phyloP scores from a whole-genome alignment of 176 grass and related monocot species.

The Eragrostis curvula region DNA sequence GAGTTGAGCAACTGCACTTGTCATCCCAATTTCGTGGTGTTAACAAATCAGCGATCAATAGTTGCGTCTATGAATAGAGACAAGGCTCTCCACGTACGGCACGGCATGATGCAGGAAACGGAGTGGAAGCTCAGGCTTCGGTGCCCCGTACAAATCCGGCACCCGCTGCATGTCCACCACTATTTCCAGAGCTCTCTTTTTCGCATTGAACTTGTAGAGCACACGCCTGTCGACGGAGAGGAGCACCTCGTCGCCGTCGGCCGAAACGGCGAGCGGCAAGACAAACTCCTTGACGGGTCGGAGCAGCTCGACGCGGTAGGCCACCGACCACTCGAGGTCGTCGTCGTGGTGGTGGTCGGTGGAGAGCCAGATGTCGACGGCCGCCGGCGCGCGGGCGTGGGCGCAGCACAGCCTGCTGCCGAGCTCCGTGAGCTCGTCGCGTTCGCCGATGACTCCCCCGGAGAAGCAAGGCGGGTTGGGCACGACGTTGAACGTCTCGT shows the following conservation, averaged over 20 bases:
- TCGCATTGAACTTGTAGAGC: background rate
- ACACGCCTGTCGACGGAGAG: constrained; percentile 5
- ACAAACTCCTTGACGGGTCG: no score
- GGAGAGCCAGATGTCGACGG: constrained; percentile 13
- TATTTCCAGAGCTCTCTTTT: background rate
- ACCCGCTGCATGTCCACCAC: background rate
- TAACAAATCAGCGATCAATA: no score
- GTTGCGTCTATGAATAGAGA: background rate
- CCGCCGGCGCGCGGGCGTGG: background rate
- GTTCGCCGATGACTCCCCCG: background rate
- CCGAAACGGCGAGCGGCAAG: background rate
- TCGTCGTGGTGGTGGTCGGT: no score
- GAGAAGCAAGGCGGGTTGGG: background rate
- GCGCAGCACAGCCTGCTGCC: constrained; percentile 6
- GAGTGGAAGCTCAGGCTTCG: background rate
- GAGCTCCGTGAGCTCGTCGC: constrained; percentile 2
- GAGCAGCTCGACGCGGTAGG: no score
- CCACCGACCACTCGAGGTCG: background rate
- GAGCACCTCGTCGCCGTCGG: background rate
- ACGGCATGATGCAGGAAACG: background rate
- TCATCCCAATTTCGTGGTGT: no score
- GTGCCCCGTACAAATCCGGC: background rate
- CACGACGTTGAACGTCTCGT: constrained; percentile 4
- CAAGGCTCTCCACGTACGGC: constrained; percentile 24
- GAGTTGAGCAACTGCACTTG: no score